Percentiles rank a stretch among this genome's conserved stretches.
phyloP scores from a whole-genome alignment of 2,329 filamentous ascomycete species.

The Sporothrix globosa region DNA sequence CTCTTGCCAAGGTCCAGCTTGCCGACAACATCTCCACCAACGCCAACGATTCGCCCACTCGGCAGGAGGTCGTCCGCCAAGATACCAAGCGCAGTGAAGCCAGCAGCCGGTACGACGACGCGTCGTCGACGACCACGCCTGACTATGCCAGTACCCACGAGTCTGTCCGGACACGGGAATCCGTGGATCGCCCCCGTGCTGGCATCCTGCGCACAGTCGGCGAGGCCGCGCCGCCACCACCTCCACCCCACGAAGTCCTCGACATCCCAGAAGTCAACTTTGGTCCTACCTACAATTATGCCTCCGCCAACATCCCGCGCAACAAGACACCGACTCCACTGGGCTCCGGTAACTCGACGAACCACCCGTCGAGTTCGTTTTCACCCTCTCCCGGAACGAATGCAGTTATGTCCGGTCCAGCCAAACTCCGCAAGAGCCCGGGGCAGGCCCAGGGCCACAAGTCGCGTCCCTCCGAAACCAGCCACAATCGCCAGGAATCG shows the following conservation, averaged over 20 bases:
- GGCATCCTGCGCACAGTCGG: constrained; percentile 82
- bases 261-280: constrained; percentile 80
- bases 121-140: constrained; percentile 67
- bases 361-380: neutral
- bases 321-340: constrained; percentile 42
- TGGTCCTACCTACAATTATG: constrained; percentile 77
- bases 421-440: constrained; percentile 33
- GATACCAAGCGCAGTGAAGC: constrained; percentile 45
- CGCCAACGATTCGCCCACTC: neutral
- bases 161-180: constrained; percentile 55
- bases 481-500: constrained; percentile 53
- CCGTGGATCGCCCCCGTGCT: constrained; percentile 69
- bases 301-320: constrained; percentile 43
- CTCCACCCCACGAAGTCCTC: constrained; percentile 43
- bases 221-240: constrained; percentile 39
- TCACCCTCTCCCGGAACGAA: constrained; percentile 26
- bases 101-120: constrained; percentile 64
- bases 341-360: neutral
- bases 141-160: constrained; percentile 75
- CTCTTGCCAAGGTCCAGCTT: constrained; percentile 34
- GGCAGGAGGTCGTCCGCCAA: constrained; percentile 42
- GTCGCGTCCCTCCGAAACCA: constrained; percentile 39
- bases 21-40: constrained; percentile 9
- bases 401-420: neutral
- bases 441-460: constrained; percentile 36